Base-by-base conservation (phyloP, 2,329 filamentous ascomycete species). In the Talaromyces sp. region DNA sequence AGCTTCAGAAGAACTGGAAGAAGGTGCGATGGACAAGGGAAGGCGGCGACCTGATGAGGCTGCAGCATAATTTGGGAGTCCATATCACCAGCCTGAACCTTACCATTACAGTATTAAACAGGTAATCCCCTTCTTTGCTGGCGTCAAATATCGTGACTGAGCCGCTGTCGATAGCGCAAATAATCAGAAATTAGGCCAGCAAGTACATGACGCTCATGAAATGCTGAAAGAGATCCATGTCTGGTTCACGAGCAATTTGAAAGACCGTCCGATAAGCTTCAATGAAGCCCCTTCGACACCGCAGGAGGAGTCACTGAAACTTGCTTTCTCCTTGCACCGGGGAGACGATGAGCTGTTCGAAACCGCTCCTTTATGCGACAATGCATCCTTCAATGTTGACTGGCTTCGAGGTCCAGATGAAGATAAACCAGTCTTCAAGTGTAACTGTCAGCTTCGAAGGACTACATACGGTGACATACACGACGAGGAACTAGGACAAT, bases 61-160 rank as follows among this genome's bases (percentile, higher is more conserved):
- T 52, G 31, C 48, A 52, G 48, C 48, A 52, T 37, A 52, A 52
- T 37, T 31, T 52, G 5, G 48, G 31, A 25, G 35, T 52, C 21
- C 48, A 52, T 37, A 52, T 52, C 13, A 52, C 33, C 48, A 52
- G 48, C 48, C 28, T 52, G n/a, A 52, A 35, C 36, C 48, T 52
- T 37, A 25, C n/a, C 13, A 37, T 37, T 52, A 28, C 48, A 52
- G 48, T 52, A 37, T 17, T 52, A 31, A 52, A 52, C 48, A 37
- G 48, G 48, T 52, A 37, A 36, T 11, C 9, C 5, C 11, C n/a
- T 19, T 36, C n/a, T 21, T 11, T 17, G 13, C 31, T 25, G 33
- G n/a, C 21, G 31, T 15, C 2, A 25, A 48, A 31, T 48, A 13
- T 48, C 21, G 21, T 48, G 28, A 15, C 22, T 48, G 28, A 48